These are phyloP conservation scores for Stereum hirsutum DNA, from an alignment of 1,284 basidiomycete genomes.

Conservation along the genomic window DNA sequence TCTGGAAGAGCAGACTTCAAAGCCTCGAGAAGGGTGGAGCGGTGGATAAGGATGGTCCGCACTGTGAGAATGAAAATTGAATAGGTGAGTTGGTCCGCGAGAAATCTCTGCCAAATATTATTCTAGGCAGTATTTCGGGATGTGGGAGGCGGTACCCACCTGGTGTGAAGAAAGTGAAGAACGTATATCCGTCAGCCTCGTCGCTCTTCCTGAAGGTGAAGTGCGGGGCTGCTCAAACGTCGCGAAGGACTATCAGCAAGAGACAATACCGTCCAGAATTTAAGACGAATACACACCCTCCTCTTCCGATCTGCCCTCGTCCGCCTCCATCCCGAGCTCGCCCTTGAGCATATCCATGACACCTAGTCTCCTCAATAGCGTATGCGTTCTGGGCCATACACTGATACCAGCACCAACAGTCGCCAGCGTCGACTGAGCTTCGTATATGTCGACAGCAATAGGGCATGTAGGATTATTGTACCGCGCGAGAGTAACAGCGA, in stretches of 20 bases:
- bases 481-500: neutral
- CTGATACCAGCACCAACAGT: conserved; percentile 1
- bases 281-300: neutral
- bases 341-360: neutral
- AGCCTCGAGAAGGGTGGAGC: neutral
- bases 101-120: too few species aligned
- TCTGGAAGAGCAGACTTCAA: neutral
- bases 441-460: conserved; percentile 1
- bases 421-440: neutral
- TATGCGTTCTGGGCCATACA: neutral
- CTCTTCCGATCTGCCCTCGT: neutral
- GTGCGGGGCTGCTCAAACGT: neutral
- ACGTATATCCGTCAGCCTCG: neutral
- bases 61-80: neutral
- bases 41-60: neutral
- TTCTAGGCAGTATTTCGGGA: neutral
- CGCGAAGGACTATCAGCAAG: neutral
- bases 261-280: neutral
- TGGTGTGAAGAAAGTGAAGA: neutral
- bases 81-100: too few species aligned
- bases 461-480: neutral
- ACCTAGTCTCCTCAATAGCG: neutral
- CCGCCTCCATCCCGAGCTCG: neutral
- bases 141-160: neutral
- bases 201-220: neutral